Conservation (phyloP, 1,284 basidiomycete species). For the Heterobasidion occidentale region DNA sequence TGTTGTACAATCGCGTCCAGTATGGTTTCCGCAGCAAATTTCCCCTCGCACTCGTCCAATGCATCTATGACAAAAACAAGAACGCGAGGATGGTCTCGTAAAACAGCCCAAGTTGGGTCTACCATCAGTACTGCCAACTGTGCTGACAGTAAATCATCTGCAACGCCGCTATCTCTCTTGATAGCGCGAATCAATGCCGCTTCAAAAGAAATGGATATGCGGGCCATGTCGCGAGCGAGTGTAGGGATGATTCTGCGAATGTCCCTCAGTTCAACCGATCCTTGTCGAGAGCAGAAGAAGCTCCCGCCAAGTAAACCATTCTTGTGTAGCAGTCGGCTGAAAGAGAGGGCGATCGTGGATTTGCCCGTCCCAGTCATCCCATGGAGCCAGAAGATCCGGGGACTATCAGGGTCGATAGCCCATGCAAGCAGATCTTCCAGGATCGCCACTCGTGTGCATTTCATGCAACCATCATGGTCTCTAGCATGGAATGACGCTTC, state of each 20-base stretch:
- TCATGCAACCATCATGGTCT: background rate
- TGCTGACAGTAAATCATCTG: background rate
- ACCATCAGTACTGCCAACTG: background rate
- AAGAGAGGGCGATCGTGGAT: constrained; percentile 11
- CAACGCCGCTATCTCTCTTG: background rate
- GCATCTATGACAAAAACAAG: background rate
- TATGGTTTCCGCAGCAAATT: background rate
- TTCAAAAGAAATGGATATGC: background rate
- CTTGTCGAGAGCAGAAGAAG: constrained; percentile 1
- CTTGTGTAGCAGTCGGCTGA: background rate
- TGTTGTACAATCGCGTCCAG: background rate
- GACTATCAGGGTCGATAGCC: constrained; percentile 2
- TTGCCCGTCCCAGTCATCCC: constrained; percentile 18
- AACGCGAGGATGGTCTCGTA: background rate
- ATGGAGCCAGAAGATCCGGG: constrained; percentile 15
- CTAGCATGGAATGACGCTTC: background rate
- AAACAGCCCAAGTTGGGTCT: background rate
- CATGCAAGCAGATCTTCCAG: constrained; percentile 10
- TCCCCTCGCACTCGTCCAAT: background rate
- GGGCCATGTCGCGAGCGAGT: background rate
- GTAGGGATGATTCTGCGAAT: background rate
- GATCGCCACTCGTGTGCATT: constrained; percentile 10
- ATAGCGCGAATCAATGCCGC: background rate
- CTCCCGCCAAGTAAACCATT: background rate
- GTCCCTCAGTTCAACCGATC: background rate